Conservation (phyloP, 1,139 yeast genomes). For the Arxiozyma telluris region DNA sequence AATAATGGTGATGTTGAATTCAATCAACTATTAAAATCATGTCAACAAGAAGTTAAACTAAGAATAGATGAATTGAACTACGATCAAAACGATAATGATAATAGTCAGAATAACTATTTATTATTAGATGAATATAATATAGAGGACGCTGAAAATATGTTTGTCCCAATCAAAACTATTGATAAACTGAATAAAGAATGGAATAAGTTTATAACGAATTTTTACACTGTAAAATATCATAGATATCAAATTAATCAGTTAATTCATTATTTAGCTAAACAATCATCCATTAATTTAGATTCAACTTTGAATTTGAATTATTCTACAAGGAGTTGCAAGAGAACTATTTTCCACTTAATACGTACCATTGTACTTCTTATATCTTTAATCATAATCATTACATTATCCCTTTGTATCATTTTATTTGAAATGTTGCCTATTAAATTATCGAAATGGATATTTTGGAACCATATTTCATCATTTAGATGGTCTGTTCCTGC, state of each 20-base stretch:
- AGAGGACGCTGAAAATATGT: not conserved
- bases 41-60: slow-evolving; percentile 24
- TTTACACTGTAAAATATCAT: slow-evolving; percentile 24
- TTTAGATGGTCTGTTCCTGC: slow-evolving; percentile 6
- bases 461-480: not conserved
- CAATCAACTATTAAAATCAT: slow-evolving; percentile 19
- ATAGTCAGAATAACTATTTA: not conserved
- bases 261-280: slow-evolving; percentile 21
- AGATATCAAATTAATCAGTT: slow-evolving; percentile 23
- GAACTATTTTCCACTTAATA: not conserved
- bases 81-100: slow-evolving; percentile 6
- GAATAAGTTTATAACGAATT: slow-evolving; percentile 25
- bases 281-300: not conserved
- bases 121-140: not conserved
- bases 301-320: not conserved
- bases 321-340: not conserved
- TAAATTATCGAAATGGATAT: not conserved
- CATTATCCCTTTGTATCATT: not conserved
- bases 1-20: slow-evolving; percentile 20
- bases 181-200: slow-evolving; percentile 22
- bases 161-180: slow-evolving; percentile 3
- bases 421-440: not conserved
- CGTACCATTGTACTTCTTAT: not conserved
- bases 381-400: not conserved
- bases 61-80: slow-evolving; percentile 15